Evolutionary conservation across 2,329 filamentous ascomycete species (phyloP), one percentile per base, ranked within the genome.

Genomic region (Aureobasidium leucospermi): DNA sequence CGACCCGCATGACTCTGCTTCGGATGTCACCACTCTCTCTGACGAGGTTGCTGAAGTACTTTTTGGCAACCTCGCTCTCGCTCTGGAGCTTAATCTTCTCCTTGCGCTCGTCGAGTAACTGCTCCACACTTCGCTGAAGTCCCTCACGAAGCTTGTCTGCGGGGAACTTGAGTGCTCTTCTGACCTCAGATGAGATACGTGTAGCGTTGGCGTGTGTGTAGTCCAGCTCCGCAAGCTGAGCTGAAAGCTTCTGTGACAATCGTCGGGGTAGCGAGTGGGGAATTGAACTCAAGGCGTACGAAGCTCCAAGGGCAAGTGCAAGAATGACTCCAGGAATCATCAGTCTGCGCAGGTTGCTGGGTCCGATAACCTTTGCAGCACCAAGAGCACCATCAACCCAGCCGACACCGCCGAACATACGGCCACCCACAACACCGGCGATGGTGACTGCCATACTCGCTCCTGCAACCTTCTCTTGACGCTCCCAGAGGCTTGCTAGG

Each of bases 361-460:
- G 86, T 47, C 92, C 88, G 62, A 96, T 74, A 43, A 97, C 75
- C 67, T 87, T 90, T n/a, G 84, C 86, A 7, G 88, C 89, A 63
- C 88, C 89, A 56, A 96, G 74, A 1, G 89, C 87, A 63, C 93
- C 89, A 70, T 97, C 93, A 66, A 96, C 78, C 91, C 93, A 97
- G 53, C 88, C 86, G 66, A 88, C 85, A 63, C 91, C 88, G 61
- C 92, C 90, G 41, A 99, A 78, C 68, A 94, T 80, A 49, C 90
- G 83, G 51, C 88, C 84, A 60, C 93, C 90, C 4, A 97, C 79
- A 1, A 96, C 90, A 60, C 90, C 92, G 9, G 89, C 89, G 38
- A 96, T 83, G 1, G 94, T 99, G 69, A 99, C 81, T 6, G 93
- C 94, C 87, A 99, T 92, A 64, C 94, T 89, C 3, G 92, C 95